Evolutionary conservation across 2,329 filamentous ascomycete species (phyloP), one percentile per base, ranked within the genome.

Genomic region (Xylaria sp.): DNA sequence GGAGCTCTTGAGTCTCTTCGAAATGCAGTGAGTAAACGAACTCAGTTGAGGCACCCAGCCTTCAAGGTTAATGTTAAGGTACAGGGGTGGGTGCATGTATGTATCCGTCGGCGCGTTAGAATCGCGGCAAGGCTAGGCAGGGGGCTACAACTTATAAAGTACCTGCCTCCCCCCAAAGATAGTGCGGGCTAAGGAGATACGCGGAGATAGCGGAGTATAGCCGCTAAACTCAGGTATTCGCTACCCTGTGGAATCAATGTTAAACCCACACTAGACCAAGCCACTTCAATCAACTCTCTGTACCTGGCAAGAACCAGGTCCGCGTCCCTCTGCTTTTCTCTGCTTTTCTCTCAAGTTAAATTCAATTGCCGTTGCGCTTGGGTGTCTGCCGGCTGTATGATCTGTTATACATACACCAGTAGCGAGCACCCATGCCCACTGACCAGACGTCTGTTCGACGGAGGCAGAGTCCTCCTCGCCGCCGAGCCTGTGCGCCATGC

Each of bases 401-500:
- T 7, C 23, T 31, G 28, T 31, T 31, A 31, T 31, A 31, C 9
- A 31, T 9, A 4, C 9, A 31, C 28, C 28, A 5, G 9, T 31
- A 9, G 4, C 9, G 9, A 42, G 28, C n/a, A 31, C 56, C 23
- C 8, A 59, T 59, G 49, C n/a, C 28, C 37, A 14, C 33, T 19
- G 46, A 43, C 15, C 19, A n/a, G 7, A 25, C 45, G 15, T 12
- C 31, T 14, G 28, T 12, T 14, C 19, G 17, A 21, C 55, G 56
- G 40, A 37, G 21, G 15, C 51, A 56, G 40, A 63, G 61, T 23
- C 65, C 73, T 15, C 71, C 65, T 8, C 68, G 73, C 28, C 70
- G 62, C 35, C 66, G 73, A 23, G 73, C 73, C 9, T 74, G 73
- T 49, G 60, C 69, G 6, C 67, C 71, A 42, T 74, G 73, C 40